Percentiles rank a stretch among this genome's conserved stretches.
Evolutionary conservation across 139 green algal genomes (phyloP).

Genomic region (Micromonas pusilla): DNA sequence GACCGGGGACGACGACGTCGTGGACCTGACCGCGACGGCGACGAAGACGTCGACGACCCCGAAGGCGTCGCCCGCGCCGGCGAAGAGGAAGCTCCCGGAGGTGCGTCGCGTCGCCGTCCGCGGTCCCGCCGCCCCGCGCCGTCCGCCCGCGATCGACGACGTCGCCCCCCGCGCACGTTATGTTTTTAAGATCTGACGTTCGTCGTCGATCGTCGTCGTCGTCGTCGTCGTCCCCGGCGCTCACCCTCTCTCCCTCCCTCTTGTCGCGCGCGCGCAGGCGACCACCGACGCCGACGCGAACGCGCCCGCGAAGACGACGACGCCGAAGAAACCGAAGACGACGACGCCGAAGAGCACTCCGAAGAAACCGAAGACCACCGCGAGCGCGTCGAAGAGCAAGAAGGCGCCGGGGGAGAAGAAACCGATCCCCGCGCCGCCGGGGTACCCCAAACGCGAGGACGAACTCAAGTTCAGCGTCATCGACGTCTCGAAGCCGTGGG

Average conservation of each 20-base stretch:
- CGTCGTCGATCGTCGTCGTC: too few species aligned
- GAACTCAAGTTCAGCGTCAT: not conserved
- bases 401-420: not conserved
- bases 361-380: too few species aligned
- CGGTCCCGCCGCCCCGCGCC: too few species aligned
- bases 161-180: not conserved
- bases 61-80: too few species aligned
- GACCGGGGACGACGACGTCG: not conserved
- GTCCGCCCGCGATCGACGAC: too few species aligned
- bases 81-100: too few species aligned
- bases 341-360: not conserved
- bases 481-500: not conserved
- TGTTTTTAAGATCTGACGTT: too few species aligned
- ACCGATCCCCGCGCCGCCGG: not conserved
- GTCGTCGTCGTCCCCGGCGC: not conserved
- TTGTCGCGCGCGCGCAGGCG: too few species aligned
- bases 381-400: too few species aligned
- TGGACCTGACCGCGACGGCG: not conserved
- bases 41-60: not conserved
- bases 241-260: not conserved
- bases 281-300: too few species aligned
- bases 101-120: too few species aligned
- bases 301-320: not conserved
- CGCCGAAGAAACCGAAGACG: not conserved
- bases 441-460: not conserved